Evolutionary conservation across 495 filamentous ascomycete species (phyloP).

Genomic region (Parachaetomium inaequale): DNA sequence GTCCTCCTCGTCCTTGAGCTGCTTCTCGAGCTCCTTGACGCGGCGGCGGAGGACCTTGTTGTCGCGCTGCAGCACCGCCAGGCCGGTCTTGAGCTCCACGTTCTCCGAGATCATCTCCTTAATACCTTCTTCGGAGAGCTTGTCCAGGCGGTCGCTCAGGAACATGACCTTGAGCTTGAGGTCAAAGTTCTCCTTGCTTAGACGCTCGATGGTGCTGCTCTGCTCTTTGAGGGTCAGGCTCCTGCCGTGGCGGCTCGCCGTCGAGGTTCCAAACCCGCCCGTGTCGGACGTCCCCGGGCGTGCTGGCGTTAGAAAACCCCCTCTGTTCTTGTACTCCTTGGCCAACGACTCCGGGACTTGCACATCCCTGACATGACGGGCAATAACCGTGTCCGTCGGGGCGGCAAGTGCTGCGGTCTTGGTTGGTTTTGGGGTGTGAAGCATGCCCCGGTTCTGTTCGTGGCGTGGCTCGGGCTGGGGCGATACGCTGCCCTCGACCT

Average conservation of each 20-base stretch:
- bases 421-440: constrained; percentile 49
- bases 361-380: constrained; percentile 81
- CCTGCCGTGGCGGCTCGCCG: constrained; percentile 60
- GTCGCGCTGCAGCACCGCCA: constrained; percentile 83
- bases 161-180: constrained; percentile 97
- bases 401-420: constrained; percentile 42
- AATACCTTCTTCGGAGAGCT: constrained; percentile 90
- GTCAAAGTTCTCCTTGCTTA: constrained; percentile 96
- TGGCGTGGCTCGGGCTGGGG: constrained; percentile 26
- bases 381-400: constrained; percentile 84
- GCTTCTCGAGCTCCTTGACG: constrained; percentile 81
- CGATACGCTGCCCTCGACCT: constrained; percentile 38
- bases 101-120: constrained; percentile 98
- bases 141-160: constrained; percentile 86
- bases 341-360: constrained; percentile 86
- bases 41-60: constrained; percentile 74
- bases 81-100: constrained; percentile 86
- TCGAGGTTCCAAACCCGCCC: constrained; percentile 31
- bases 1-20: constrained; percentile 67
- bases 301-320: constrained; percentile 54
- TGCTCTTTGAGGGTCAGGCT: constrained; percentile 95
- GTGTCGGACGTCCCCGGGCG: constrained; percentile 54
- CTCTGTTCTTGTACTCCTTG: constrained; percentile 66
- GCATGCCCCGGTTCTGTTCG: constrained; percentile 30
- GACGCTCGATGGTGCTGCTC: constrained; percentile 89